These are phyloP conservation scores for Conticribra guillardii DNA, from an alignment of 108 stramenopile genomes.

Conservation along the genomic window DNA sequence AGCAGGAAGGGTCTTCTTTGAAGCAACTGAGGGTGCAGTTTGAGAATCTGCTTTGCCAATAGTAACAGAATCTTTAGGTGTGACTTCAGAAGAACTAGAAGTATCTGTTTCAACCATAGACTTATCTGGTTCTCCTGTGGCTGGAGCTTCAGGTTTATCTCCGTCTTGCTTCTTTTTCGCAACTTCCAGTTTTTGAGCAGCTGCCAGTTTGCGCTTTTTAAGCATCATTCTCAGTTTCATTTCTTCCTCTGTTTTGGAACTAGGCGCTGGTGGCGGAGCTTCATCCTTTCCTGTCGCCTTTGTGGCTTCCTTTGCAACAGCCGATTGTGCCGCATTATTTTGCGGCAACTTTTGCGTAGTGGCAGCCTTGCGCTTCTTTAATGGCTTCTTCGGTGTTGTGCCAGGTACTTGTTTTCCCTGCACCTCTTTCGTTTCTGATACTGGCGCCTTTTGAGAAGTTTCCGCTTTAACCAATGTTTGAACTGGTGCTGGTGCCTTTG, in stretches of 20 bases:
- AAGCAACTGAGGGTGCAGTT: too few relatives aligned
- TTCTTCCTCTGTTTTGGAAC: slow-evolving; percentile 38
- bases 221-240: slow-evolving; percentile 44
- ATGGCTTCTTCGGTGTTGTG: not conserved
- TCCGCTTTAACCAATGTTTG: slow-evolving; percentile 18
- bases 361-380: not conserved
- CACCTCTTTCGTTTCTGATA: not conserved
- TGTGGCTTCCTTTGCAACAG: slow-evolving; percentile 5
- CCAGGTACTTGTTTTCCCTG: not conserved
- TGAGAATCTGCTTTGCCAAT: too few relatives aligned
- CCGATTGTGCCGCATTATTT: not conserved
- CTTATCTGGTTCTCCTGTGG: slow-evolving; percentile 3
- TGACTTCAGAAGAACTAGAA: too few relatives aligned
- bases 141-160: slow-evolving; percentile 4
- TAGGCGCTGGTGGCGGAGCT: not conserved
- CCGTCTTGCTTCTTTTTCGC: slow-evolving; percentile 25
- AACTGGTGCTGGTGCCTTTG: not conserved
- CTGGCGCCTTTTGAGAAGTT: slow-evolving; percentile 3
- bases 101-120: too few relatives aligned
- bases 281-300: slow-evolving; percentile 8
- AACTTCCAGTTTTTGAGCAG: slow-evolving; percentile 28
- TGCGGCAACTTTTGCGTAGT: not conserved
- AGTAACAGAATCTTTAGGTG: too few relatives aligned
- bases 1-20: too few relatives aligned
- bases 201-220: slow-evolving; percentile 34